Conservation (phyloP, 1,284 basidiomycete genomes). For the Irpex sp. region DNA sequence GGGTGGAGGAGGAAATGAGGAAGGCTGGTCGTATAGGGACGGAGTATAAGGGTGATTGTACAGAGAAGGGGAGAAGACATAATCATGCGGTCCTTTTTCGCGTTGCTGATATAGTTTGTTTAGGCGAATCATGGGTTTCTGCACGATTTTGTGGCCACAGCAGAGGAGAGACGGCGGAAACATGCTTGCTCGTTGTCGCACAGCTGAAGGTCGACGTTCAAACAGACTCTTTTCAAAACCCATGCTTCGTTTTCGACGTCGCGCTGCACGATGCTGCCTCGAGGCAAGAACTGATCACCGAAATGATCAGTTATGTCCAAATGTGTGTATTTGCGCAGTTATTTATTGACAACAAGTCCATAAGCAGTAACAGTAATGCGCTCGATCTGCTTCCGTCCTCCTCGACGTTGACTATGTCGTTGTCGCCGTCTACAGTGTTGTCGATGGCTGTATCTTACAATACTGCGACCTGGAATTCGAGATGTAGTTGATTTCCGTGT, state of each 20-base stretch:
- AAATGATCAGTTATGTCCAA: constrained; percentile 19
- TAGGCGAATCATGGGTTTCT: constrained; percentile 29
- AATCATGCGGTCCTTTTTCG: constrained; percentile 46
- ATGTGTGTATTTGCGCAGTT: neutral
- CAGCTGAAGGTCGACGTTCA: constrained; percentile 23
- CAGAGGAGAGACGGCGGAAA: constrained; percentile 16
- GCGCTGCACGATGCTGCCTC: constrained; percentile 26
- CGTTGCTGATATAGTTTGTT: constrained; percentile 42
- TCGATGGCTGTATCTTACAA: too few species aligned
- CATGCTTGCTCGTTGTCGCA: constrained; percentile 18
- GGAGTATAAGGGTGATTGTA: constrained; percentile 42
- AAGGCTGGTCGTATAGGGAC: constrained; percentile 18
- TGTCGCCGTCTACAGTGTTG: neutral
- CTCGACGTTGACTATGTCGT: neutral
- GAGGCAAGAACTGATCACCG: constrained; percentile 29
- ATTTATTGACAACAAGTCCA: neutral
- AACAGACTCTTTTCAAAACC: constrained; percentile 18
- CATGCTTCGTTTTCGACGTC: constrained; percentile 29
- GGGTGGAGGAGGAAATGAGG: constrained; percentile 23
- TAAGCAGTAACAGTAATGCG: neutral
- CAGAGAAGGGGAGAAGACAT: constrained; percentile 39
- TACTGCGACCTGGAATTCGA: neutral
- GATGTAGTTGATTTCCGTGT: neutral
- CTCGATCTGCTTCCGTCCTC: neutral
- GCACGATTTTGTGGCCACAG: constrained; percentile 22